phyloP scores from a whole-genome alignment of 2,329 filamentous ascomycete genomes.

The Ampelomyces quisqualis region DNA sequence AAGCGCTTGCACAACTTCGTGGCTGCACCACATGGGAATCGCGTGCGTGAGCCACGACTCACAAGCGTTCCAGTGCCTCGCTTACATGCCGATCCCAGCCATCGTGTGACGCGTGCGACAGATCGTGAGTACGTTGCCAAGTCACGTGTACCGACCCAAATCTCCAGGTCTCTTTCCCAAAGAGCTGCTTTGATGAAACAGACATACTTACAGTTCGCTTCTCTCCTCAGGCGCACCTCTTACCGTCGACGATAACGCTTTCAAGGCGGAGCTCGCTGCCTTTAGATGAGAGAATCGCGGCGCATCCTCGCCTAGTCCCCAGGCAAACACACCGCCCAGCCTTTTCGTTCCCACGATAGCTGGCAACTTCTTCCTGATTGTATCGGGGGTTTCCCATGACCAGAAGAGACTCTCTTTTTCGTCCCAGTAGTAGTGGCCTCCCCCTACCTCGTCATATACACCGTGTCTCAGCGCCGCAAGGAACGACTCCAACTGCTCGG shows the following conservation, averaged over 20 bases:
- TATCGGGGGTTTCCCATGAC: constrained; percentile 66
- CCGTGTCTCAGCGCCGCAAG: constrained; percentile 55
- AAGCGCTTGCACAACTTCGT: no score
- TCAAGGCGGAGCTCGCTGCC: constrained; percentile 27
- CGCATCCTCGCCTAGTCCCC: constrained; percentile 69
- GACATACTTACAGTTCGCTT: constrained; percentile 16
- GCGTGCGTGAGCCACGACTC: no score
- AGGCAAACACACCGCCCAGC: constrained; percentile 71
- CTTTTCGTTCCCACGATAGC: constrained; percentile 56
- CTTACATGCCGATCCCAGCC: background rate
- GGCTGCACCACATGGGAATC: no score
- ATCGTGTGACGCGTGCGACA: background rate
- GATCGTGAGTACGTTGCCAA: background rate
- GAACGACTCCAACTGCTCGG: constrained; percentile 58
- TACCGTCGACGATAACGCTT: background rate
- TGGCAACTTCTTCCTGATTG: constrained; percentile 63
- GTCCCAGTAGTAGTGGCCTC: constrained; percentile 71
- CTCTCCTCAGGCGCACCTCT: background rate
- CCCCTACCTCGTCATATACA: constrained; percentile 57
- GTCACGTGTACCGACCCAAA: no score
- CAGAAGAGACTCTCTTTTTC: constrained; percentile 61
- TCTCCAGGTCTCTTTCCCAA: background rate
- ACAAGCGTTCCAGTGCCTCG: background rate
- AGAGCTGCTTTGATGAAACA: no score
- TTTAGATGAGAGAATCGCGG: constrained; percentile 43